These are phyloP conservation scores for Coemansia sp. DNA, from an alignment of 192 early-diverging fungal genomes.

Conservation along the genomic window DNA sequence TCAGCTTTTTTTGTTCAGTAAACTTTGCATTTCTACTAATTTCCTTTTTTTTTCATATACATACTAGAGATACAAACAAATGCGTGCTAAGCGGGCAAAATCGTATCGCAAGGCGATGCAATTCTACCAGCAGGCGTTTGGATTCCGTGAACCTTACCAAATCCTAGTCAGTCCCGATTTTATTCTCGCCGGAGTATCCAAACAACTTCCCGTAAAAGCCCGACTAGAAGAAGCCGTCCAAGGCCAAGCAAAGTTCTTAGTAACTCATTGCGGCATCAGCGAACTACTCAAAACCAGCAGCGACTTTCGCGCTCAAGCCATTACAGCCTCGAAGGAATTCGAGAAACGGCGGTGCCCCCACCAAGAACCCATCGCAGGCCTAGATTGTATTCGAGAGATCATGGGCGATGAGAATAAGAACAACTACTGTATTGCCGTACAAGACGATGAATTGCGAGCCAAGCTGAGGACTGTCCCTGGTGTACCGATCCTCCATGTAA, in stretches of 20 bases:
- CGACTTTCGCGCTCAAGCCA: constrained; percentile 63
- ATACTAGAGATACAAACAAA: constrained; percentile 33
- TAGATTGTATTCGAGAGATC: constrained; percentile 75
- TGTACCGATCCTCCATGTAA: constrained; percentile 86
- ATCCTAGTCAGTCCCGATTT: constrained; percentile 86
- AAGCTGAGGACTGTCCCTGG: constrained; percentile 73
- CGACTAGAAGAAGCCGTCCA: constrained; percentile 67
- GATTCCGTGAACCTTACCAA: constrained; percentile 93
- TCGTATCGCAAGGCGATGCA: constrained; percentile 80
- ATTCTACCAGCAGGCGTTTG: constrained; percentile 78
- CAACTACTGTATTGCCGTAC: constrained; percentile 86
- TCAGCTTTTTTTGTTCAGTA: neutral
- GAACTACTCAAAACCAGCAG: constrained; percentile 68
- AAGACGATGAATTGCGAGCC: constrained; percentile 69
- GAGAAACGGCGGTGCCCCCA: constrained; percentile 86
- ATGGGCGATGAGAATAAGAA: constrained; percentile 76
- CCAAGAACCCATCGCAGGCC: constrained; percentile 58
- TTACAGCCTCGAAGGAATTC: constrained; percentile 64
- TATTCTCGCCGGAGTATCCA: constrained; percentile 64
- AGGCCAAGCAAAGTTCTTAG: constrained; percentile 65
- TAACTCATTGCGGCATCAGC: constrained; percentile 75
- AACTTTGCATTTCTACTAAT: neutral
- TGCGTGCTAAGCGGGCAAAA: constrained; percentile 86
- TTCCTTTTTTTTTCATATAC: neutral
- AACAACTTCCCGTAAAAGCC: constrained; percentile 66